Conservation (phyloP, 768 basidiomycete species). For the Sarcodon aspratus region DNA sequence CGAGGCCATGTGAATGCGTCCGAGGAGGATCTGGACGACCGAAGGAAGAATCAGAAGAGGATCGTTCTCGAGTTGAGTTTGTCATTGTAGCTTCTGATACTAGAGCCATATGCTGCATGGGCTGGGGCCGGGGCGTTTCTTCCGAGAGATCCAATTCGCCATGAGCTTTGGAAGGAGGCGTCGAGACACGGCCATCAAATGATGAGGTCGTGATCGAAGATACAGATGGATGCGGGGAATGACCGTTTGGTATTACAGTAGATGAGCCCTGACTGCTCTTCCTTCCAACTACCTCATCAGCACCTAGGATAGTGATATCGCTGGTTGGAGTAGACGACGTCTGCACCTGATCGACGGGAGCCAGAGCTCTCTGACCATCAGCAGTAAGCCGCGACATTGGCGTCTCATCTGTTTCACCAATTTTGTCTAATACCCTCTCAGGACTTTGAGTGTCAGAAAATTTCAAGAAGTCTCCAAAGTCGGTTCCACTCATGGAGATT, state of each 20-base stretch:
- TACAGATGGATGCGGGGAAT: neutral
- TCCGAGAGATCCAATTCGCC: neutral
- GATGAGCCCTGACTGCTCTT: slow-evolving; percentile 4
- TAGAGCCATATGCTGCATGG: neutral
- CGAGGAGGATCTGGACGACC: slow-evolving; percentile 8
- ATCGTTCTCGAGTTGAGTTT: slow-evolving; percentile 5
- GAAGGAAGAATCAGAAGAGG: slow-evolving; percentile 20
- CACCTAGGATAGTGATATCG: slow-evolving; percentile 10
- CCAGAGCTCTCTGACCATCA: slow-evolving; percentile 7
- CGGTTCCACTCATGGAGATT: slow-evolving; percentile 76
- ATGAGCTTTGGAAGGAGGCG: neutral
- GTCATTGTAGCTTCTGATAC: neutral
- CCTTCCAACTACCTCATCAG: slow-evolving; percentile 13
- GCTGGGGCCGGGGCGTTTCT: neutral
- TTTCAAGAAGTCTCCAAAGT: slow-evolving; percentile 68
- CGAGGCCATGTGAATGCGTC: neutral
- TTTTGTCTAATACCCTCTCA: slow-evolving; percentile 33
- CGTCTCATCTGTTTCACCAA: slow-evolving; percentile 15
- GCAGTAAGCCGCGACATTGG: slow-evolving; percentile 3
- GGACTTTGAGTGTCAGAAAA: slow-evolving; percentile 35
- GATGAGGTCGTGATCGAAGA: neutral
- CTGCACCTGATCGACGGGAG: slow-evolving; percentile 2
- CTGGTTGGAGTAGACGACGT: slow-evolving; percentile 13
- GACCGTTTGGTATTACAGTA: neutral
- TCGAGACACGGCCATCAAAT: neutral